Evolutionary conservation across 768 basidiomycete genomes (phyloP), one percentile per base, ranked within the genome.

Genomic region (Suillus variegatus): DNA sequence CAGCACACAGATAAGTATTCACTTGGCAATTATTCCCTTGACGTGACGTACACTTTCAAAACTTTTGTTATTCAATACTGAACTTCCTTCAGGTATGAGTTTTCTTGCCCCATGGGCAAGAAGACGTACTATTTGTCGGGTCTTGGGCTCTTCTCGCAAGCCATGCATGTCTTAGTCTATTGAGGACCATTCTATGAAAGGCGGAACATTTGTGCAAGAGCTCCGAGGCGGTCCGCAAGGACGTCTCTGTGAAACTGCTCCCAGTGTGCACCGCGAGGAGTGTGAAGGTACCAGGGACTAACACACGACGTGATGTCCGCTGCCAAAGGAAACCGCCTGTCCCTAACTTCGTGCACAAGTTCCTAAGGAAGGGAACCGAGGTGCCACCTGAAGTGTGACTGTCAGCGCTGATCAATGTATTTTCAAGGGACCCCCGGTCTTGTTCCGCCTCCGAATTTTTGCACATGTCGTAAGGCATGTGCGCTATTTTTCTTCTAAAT

Each of bases 241-340:
- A 60, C 9, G 56, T 16, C 18, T 43, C 25, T 25, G 18, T 43
- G 25, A 43, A 43, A 28, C 25, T 20, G 18, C 28, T 35, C 10
- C 54, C 54, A 28, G 25, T 41, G 40, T 60, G 41, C 28, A 32
- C 58, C 58, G 1, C 18, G 58, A 40, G 25, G 41, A 28, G 25
- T 60, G 18, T 25, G 41, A 43, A 60, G 58, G 58, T 43, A 60
- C 58, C 58, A 60, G 58, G 58, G 58, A 40, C 57, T 40, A 43
- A 18, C 16, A 12, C 18, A 60, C 13, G 20, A 43, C 28, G n/a
- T 25, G 40, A 43, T 43, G 10, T 12, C 58, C 41, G 58, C 41
- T 32, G 40, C 58, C 58, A 41, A 41, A 43, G 40, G 25, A 41
- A 60, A 41, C 4, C 18, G 22, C 40, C 40, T 22, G 9, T 4